Conservation (phyloP, 108 stramenopile genomes). For the Cyclotella kingstonii region DNA sequence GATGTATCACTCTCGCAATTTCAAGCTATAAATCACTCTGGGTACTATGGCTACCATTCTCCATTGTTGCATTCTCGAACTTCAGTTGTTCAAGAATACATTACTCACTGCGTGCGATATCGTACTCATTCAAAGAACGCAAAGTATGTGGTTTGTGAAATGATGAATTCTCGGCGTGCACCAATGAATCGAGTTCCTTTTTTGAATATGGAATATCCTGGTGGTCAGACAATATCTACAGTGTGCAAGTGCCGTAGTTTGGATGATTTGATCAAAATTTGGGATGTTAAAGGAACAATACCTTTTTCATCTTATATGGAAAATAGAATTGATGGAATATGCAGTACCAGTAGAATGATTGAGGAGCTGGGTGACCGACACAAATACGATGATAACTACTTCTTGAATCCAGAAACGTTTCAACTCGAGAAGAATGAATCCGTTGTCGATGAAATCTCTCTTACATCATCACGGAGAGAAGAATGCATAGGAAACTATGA, state of each 20-base stretch:
- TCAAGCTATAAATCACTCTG: slow-evolving; percentile 25
- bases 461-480: background rate
- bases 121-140: slow-evolving; percentile 83
- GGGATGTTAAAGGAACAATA: slow-evolving; percentile 56
- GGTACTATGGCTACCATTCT: slow-evolving; percentile 51
- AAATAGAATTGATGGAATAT: background rate
- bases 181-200: slow-evolving; percentile 52
- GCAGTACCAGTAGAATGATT: background rate
- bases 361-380: slow-evolving; percentile 23
- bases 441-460: background rate
- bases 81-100: slow-evolving; percentile 84
- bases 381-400: slow-evolving; percentile 51
- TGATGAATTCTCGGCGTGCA: slow-evolving; percentile 86
- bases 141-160: slow-evolving; percentile 95
- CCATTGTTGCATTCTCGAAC: slow-evolving; percentile 67
- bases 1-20: slow-evolving; percentile 25
- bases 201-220: slow-evolving; percentile 50
- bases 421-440: background rate
- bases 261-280: slow-evolving; percentile 69
- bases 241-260: slow-evolving; percentile 65
- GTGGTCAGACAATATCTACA: slow-evolving; percentile 64
- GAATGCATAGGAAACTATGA: background rate
- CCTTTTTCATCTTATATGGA: background rate
- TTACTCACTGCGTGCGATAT: slow-evolving; percentile 69
- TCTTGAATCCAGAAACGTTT: slow-evolving; percentile 43